These are phyloP conservation scores for Closterium sp. DNA, from an alignment of 139 green algal genomes.

Conservation along the genomic window DNA sequence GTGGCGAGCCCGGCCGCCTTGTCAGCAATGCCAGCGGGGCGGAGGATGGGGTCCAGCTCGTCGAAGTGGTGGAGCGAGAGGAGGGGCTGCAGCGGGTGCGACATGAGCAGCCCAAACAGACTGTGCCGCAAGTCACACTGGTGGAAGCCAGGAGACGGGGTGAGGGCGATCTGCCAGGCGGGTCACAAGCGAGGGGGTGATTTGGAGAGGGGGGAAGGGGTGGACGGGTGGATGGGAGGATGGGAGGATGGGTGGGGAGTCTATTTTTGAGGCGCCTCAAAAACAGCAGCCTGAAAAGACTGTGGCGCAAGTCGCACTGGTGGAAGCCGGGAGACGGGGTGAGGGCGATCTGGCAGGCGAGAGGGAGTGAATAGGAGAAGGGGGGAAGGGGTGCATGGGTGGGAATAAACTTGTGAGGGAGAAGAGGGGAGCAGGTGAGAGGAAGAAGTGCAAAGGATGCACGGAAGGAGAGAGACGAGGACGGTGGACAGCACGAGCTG, in stretches of 20 bases:
- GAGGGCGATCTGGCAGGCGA: not conserved
- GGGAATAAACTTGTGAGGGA: too few relatives aligned
- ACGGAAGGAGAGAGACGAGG: too few relatives aligned
- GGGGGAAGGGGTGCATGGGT: too few relatives aligned
- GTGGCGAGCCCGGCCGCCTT: not conserved
- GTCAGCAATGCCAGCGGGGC: not conserved
- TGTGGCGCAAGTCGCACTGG: conserved; percentile 28
- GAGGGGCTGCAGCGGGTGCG: conserved; percentile 11
- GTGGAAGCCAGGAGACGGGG: conserved; percentile 26
- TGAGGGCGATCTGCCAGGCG: not conserved
- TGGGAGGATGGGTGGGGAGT: too few relatives aligned
- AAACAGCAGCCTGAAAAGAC: conserved; percentile 22
- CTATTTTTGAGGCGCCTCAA: too few relatives aligned
- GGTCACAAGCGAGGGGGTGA: too few relatives aligned
- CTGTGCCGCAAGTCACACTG: conserved; percentile 24
- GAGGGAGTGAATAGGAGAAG: too few relatives aligned
- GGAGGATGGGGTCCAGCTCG: conserved; percentile 16
- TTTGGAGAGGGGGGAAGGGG: too few relatives aligned
- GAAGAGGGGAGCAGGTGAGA: too few relatives aligned
- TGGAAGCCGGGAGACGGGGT: conserved; percentile 29
- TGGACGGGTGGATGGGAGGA: too few relatives aligned
- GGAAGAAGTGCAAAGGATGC: too few relatives aligned
- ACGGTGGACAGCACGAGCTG: too few relatives aligned
- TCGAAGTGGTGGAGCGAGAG: conserved; percentile 40
- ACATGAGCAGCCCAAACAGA: conserved; percentile 19